Evolutionary conservation across 768 basidiomycete genomes (phyloP), one percentile per base, ranked within the genome.

Genomic region (Tephrocybe rancida): DNA sequence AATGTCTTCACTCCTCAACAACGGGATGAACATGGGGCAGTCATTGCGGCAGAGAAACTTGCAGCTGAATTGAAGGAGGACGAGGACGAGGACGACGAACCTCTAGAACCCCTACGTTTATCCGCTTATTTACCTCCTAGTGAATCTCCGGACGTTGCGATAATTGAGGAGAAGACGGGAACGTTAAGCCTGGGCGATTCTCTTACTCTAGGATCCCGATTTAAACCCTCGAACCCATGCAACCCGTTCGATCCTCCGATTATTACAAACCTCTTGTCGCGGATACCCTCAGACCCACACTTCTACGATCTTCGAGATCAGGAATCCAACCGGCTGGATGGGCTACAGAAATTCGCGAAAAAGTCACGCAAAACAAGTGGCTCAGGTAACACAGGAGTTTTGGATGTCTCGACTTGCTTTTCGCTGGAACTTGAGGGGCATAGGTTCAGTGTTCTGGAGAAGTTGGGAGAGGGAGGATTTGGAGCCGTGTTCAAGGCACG

Each of bases 401-500:
- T 73, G 29, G 70, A 73, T 43, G 63, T 70, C 7, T 67, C 76
- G 3, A 70, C 72, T 32, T 67, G 64, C 21, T 78, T 88, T 66
- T 62, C 80, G 19, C 66, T 98, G 37, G 73, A 71, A 16, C 73
- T 98, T n/a, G 77, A 77, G 41, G 86, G 79, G 3, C 81, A 80
- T 53, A 74, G 74, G 48, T 93, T 90, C 63, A 81, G 80, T 48
- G 84, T 98, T 3, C 73, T 78, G 3, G 89, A 89, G 56, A 99
- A 98, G 68, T 78, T 99, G 21, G 97, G 97, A 16, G 97, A 99
- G 72, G 97, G 97, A 5, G 93, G 95, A 0, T 99, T 96, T 62
- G 97, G 96, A 2, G 83, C 88, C 3, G 97, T 99, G n/a, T 99
- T 96, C 76, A 83, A 88, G 56, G 92, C 90, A 3, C 79, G 81